These are phyloP conservation scores for Penicillium concentricum DNA, from an alignment of 2,329 filamentous ascomycete species.

Conservation along the genomic window DNA sequence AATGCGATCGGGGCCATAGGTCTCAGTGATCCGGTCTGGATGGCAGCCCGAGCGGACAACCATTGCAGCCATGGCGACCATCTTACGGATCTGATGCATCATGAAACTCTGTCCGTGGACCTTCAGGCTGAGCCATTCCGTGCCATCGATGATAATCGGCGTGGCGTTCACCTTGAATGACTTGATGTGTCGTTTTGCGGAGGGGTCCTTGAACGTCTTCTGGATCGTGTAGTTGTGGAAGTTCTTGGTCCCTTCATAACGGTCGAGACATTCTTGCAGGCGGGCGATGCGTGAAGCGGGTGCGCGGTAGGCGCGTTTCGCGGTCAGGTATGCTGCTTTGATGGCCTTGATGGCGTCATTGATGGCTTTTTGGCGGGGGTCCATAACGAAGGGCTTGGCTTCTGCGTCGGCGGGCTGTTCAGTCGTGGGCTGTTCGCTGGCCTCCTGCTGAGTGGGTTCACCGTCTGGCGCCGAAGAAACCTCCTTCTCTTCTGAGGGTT, in stretches of 20 bases:
- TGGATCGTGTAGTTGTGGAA: slow-evolving; percentile 98
- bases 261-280: slow-evolving; percentile 71
- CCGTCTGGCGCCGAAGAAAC: slow-evolving; percentile 8
- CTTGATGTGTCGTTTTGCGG: slow-evolving; percentile 86
- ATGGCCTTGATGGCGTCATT: slow-evolving; percentile 69
- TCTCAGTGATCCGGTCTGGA: slow-evolving; percentile 67
- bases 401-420: slow-evolving; percentile 8
- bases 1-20: slow-evolving; percentile 70
- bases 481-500: slow-evolving; percentile 15
- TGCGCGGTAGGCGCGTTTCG: slow-evolving; percentile 83
- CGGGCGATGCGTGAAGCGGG: slow-evolving; percentile 67
- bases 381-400: slow-evolving; percentile 21
- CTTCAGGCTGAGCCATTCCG: slow-evolving; percentile 92
- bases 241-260: slow-evolving; percentile 81
- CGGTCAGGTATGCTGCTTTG: slow-evolving; percentile 76
- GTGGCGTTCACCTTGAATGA: slow-evolving; percentile 76
- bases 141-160: slow-evolving; percentile 83
- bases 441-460: slow-evolving; percentile 7
- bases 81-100: slow-evolving; percentile 99
- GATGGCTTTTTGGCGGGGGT: slow-evolving; percentile 48
- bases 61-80: slow-evolving; percentile 90
- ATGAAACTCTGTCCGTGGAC: slow-evolving; percentile 99
- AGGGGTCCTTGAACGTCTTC: slow-evolving; percentile 77
- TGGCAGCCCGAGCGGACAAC: slow-evolving; percentile 81
- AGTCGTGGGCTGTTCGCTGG: background rate